Evolutionary conservation across 805 yeast species (phyloP).

Genomic region (Myxozyma vanderwaltii): DNA sequence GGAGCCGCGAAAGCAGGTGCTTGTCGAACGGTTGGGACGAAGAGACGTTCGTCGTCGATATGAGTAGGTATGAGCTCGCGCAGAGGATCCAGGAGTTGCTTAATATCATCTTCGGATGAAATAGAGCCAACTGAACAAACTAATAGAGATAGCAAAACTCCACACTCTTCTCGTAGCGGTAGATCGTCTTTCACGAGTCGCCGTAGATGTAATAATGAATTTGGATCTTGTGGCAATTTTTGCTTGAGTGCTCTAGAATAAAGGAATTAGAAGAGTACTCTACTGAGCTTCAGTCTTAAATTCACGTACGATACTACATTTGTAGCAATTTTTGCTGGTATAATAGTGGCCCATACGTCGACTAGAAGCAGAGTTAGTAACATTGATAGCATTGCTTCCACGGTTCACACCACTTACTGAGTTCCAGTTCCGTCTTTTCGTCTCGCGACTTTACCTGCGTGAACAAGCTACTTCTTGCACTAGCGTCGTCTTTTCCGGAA

Average conservation of each 20-base stretch:
- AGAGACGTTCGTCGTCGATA: slow-evolving; percentile 3
- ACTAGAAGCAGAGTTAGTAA: slow-evolving; percentile 22
- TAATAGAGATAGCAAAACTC: slow-evolving; percentile 42
- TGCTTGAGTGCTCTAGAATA: slow-evolving; percentile 36
- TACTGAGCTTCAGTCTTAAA: not conserved
- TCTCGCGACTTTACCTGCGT: slow-evolving; percentile 17
- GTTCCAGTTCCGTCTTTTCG: slow-evolving; percentile 23
- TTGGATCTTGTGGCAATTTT: slow-evolving; percentile 41
- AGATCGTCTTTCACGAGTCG: slow-evolving; percentile 39
- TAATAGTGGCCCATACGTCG: slow-evolving; percentile 41
- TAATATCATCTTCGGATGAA: slow-evolving; percentile 37
- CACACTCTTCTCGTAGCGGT: slow-evolving; percentile 1
- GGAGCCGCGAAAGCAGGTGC: slow-evolving; percentile 70
- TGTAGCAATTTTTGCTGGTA: slow-evolving; percentile 41
- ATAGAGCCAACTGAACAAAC: slow-evolving; percentile 51
- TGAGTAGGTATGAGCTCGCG: slow-evolving; percentile 1
- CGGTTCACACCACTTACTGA: slow-evolving; percentile 6
- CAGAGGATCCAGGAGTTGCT: slow-evolving; percentile 35
- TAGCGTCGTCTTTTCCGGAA: not conserved
- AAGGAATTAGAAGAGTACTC: not conserved
- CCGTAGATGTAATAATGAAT: slow-evolving; percentile 42
- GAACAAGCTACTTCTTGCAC: slow-evolving; percentile 1
- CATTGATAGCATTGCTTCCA: not conserved
- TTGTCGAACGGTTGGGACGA: slow-evolving; percentile 31
- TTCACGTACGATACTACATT: slow-evolving; percentile 36